A percentile compares a stretch with the other conserved stretches of the same genome.
phyloP scores from a whole-genome alignment of 345 rosid genomes.

The Gossypium australe region DNA sequence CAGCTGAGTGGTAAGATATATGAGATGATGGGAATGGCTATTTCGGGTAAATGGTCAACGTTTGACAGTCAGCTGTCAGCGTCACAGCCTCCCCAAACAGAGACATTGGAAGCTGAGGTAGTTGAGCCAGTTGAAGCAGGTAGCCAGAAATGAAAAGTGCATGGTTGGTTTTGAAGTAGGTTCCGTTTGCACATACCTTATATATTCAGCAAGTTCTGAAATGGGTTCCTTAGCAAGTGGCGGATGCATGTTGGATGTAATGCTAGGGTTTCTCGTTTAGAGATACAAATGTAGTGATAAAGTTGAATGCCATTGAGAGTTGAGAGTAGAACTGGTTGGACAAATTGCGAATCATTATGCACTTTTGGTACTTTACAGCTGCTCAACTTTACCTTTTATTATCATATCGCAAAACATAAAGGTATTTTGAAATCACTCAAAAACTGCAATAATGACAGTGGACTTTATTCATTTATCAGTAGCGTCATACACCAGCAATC shows the following conservation, averaged over 20 bases:
- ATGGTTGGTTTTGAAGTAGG: background rate
- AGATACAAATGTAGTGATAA: background rate
- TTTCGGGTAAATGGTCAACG: conserved; percentile 74
- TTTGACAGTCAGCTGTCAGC: conserved; percentile 23
- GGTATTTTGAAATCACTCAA: no score
- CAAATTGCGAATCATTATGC: background rate
- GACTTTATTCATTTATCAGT: no score
- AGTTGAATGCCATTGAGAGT: background rate
- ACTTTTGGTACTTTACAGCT: no score
- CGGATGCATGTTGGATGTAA: background rate
- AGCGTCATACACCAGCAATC: no score
- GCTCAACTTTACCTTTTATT: no score
- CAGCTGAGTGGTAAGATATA: conserved; percentile 94
- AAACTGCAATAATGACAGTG: no score
- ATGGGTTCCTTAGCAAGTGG: no score
- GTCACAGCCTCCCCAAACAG: conserved; percentile 24
- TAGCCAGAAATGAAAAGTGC: conserved; percentile 46
- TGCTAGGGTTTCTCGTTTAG: background rate
- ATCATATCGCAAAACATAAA: no score
- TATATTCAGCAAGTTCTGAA: background rate
- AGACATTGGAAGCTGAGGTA: conserved; percentile 70
- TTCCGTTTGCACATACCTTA: background rate
- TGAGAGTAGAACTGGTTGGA: background rate
- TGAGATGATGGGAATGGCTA: conserved; percentile 88
- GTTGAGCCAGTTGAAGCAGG: conserved; percentile 71